Base-by-base conservation (phyloP, 2,329 filamentous ascomycete species). In the Xylariaceae sp. region DNA sequence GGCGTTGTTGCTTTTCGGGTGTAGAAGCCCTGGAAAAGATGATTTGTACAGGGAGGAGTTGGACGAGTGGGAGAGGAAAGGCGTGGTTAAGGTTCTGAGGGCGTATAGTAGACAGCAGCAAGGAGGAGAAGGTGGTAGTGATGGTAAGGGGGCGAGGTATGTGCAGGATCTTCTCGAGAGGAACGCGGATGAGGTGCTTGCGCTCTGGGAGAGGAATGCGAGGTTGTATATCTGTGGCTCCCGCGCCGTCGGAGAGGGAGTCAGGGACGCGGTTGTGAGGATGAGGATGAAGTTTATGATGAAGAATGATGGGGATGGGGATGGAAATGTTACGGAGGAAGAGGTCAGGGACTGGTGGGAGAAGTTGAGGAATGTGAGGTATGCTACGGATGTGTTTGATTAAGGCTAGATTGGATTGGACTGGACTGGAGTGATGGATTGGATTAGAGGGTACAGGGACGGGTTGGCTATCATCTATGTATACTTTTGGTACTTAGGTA, bases 151-250 rank as follows among this genome's bases (percentile, higher is more conserved):
- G 0, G 74, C 61, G 46, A 60, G 56, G 47, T 69, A 71, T 44
- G 69, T 73, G 9, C 69, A 73, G 56, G 63, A 74, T 31, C 53
- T 65, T 5, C 41, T 74, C 36, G 56, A 50, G 8, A 57, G 53
- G 3, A 60, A 68, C 37, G 48, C 57, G 5, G 53, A 61, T 2
- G 61, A 66, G 27, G 46, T 69, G 3, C 44, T 53, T 11, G 47
- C 56, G 15, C 52, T 70, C 14, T 73, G 67, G 67, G 42, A 58
- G 4, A 45, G 54, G 7, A 69, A 65, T 3, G 69, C 79, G 0
- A 73, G 73, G 51, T 61, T 83, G 0, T 86, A 76, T 51, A 71
- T 85, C 2, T 87, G 83, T 54, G 83, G 83, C 3, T 76, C 74
- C 30, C 63, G 66, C 4, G 63, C 62, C 11, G 62, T 78, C 1